Base-by-base conservation (phyloP, 2,329 filamentous ascomycete genomes). In the Colletotrichum theobromicola region DNA sequence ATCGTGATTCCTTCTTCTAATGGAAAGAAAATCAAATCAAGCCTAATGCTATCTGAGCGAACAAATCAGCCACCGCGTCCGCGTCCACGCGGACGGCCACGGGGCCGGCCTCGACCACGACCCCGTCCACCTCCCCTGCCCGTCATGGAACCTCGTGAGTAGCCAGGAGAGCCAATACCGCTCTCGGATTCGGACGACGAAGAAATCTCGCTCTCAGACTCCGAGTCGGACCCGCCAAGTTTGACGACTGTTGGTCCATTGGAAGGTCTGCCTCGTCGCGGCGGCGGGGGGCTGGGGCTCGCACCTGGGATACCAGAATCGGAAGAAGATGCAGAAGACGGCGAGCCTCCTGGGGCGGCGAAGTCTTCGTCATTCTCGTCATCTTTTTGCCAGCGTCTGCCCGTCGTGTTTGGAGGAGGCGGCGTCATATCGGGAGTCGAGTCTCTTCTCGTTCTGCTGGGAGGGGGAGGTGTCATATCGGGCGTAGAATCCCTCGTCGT, bases 171-270 rank as follows among this genome's bases (percentile, higher is more conserved):
- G 4, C 61, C 74, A 24, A 75, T 75, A 4, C 70, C 70, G 42
- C 67, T 75, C 26, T 70, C 66, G 18, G 64, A 72, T 30, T 69
- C 75, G 4, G 75, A 75, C 16, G 61, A 60, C 6, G 69, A 60
- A 8, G 69, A 68, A 4, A 71, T 67, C 10, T 70, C 75, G 37
- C 65, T 67, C 15, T 76, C 76, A 6, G 76, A 77, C 21, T 60
- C 67, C 8, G 75, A 76, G 24, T 75, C 67, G 12, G 67, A 66
- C 7, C 32, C 64, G n/a, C 76, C 76, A 7, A 77, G 68, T 13
- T 74, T 63, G 12, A 77, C 76, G 3, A 77, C 21, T 3, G 76
- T 77, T 3, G 65, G 74, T 2, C 71, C 65, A 13, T n/a, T 24
- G 5, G 72, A 68, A 5, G 62, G 42, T 34, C 58, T 74, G 35